Evolutionary conservation across 768 basidiomycete genomes (phyloP).

Genomic region (Terana coerulea): DNA sequence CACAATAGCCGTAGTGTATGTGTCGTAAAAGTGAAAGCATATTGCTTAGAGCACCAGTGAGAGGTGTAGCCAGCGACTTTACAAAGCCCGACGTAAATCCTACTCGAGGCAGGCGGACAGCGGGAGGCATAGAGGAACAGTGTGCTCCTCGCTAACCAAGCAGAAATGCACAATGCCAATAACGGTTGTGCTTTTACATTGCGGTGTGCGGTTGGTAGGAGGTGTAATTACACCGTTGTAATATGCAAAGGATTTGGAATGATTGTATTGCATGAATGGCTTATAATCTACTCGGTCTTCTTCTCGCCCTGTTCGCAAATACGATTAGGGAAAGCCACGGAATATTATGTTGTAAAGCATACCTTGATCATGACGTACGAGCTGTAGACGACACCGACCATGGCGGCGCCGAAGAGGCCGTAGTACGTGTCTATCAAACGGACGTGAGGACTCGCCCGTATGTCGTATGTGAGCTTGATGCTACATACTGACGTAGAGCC

Average conservation of each 20-base stretch:
- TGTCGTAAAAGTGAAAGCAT: no score
- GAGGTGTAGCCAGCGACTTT: no score
- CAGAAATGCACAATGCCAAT: no score
- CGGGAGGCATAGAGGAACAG: no score
- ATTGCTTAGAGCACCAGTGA: no score
- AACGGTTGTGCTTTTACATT: no score
- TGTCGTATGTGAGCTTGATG: neutral
- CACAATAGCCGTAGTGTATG: no score
- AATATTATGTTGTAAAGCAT: neutral
- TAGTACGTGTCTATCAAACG: conserved; percentile 47
- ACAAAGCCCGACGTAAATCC: no score
- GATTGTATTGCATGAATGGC: no score
- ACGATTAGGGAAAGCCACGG: neutral
- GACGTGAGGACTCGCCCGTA: conserved; percentile 1
- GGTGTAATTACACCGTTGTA: neutral
- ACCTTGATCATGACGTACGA: conserved; percentile 43
- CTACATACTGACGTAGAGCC: conserved; percentile 60
- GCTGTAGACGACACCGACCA: conserved; percentile 50
- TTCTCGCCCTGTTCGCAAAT: conserved; percentile 20
- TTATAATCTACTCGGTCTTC: conserved; percentile 22
- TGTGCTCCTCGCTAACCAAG: no score
- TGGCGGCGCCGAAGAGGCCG: conserved; percentile 49
- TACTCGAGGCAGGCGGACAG: no score
- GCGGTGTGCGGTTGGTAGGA: no score
- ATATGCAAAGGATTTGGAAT: neutral